Percentiles rank a stretch among this genome's conserved stretches.
Evolutionary conservation across 257 asterid species (phyloP).

Genomic region (Anisodus acutangulus): DNA sequence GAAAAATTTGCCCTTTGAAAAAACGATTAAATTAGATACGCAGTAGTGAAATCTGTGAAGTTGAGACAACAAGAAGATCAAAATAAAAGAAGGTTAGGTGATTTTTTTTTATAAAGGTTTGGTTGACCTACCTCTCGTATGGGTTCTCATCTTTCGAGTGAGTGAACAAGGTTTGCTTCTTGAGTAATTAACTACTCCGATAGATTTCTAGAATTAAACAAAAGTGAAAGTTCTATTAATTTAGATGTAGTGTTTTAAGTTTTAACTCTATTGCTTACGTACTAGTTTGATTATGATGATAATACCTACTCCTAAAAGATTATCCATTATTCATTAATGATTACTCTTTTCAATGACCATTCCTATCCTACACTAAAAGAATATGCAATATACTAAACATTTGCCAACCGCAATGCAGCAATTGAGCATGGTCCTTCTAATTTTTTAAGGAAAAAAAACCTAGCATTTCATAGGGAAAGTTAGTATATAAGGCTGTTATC

Average conservation of each 20-base stretch:
- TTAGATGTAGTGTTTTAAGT: not conserved
- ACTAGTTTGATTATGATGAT: no score
- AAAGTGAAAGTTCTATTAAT: not conserved
- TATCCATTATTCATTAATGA: not conserved
- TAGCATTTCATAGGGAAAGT: not conserved
- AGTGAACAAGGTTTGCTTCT: not conserved
- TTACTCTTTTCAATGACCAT: not conserved
- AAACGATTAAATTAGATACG: not conserved
- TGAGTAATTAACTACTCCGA: not conserved
- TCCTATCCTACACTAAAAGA: not conserved
- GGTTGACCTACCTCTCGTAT: slow-evolving; percentile 19
- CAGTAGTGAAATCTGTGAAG: not conserved
- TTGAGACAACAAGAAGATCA: not conserved
- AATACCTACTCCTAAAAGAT: no score
- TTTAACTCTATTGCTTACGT: no score
- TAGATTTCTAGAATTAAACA: not conserved
- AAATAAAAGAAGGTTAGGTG: not conserved
- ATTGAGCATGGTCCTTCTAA: not conserved
- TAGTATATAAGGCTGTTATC: not conserved
- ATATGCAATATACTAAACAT: not conserved
- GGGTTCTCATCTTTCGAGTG: not conserved
- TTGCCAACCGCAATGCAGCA: not conserved
- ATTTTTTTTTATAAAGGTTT: not conserved
- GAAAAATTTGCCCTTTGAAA: no score
- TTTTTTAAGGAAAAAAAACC: not conserved